These are phyloP conservation scores for Ceratobasidium sp. DNA, from an alignment of 1,284 basidiomycete genomes.

Conservation along the genomic window DNA sequence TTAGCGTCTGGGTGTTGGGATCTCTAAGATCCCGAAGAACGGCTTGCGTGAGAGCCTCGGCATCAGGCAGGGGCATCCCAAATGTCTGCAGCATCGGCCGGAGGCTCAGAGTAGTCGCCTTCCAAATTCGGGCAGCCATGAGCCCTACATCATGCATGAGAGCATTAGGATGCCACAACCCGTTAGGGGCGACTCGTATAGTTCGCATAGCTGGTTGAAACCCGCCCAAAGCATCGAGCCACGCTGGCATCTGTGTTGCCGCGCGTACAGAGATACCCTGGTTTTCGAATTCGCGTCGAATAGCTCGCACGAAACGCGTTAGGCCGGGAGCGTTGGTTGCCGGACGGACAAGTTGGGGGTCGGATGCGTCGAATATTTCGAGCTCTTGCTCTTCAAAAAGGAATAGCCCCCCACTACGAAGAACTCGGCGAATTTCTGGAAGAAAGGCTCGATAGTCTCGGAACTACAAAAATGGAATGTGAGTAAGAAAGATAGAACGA, in stretches of 20 bases:
- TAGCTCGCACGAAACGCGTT: constrained; percentile 37
- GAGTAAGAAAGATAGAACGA: constrained; percentile 26
- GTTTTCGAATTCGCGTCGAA: constrained; percentile 38
- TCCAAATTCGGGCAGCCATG: constrained; percentile 30
- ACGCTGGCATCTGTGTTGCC: constrained; percentile 38
- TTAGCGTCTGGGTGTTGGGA: constrained; percentile 29
- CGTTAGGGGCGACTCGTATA: constrained; percentile 39
- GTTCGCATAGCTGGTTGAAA: constrained; percentile 28
- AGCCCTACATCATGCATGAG: constrained; percentile 40
- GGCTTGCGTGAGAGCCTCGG: constrained; percentile 35
- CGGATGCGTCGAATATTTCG: constrained; percentile 39
- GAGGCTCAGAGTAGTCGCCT: constrained; percentile 34
- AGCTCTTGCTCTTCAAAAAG: constrained; percentile 42
- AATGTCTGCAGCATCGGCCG: constrained; percentile 36
- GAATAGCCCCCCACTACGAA: constrained; percentile 42
- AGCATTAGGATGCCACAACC: constrained; percentile 25
- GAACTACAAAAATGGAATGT: constrained; percentile 40
- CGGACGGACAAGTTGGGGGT: constrained; percentile 38
- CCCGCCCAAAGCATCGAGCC: constrained; percentile 38
- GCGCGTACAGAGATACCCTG: constrained; percentile 38
- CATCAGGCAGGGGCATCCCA: constrained; percentile 29
- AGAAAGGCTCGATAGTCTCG: constrained; percentile 42
- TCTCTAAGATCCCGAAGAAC: constrained; percentile 38
- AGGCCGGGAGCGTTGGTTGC: constrained; percentile 37
- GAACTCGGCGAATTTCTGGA: constrained; percentile 40